These are phyloP conservation scores for Aspergillus neoniger DNA, from an alignment of 2,329 filamentous ascomycete species.

Conservation along the genomic window DNA sequence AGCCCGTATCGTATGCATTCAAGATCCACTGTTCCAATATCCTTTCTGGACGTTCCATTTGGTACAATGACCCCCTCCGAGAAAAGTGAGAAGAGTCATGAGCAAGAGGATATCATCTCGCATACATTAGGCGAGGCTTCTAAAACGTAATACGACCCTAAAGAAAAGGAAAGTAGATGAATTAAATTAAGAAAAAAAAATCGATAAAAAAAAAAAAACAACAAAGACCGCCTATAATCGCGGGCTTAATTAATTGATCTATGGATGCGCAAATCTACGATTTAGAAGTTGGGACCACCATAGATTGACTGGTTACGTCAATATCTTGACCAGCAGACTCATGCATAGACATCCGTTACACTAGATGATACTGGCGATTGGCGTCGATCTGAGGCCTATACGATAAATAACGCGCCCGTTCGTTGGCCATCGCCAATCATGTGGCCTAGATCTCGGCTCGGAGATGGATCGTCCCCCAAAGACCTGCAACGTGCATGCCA, in stretches of 20 bases:
- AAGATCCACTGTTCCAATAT: background rate
- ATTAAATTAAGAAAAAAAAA: too few relatives aligned
- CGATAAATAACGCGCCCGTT: conserved; percentile 5
- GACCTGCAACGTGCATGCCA: conserved; percentile 14
- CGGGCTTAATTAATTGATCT: background rate
- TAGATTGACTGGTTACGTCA: conserved; percentile 1
- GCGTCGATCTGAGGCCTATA: conserved; percentile 2
- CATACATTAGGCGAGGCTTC: too few relatives aligned
- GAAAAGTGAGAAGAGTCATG: too few relatives aligned
- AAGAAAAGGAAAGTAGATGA: too few relatives aligned
- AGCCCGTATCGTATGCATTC: background rate
- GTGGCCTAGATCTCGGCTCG: conserved; percentile 17
- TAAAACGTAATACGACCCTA: too few relatives aligned
- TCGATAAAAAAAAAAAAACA: too few relatives aligned
- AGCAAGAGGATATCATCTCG: too few relatives aligned
- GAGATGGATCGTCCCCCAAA: conserved; percentile 11
- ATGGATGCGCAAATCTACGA: background rate
- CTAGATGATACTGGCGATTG: conserved; percentile 4
- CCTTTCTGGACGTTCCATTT: too few relatives aligned
- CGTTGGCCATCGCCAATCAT: conserved; percentile 17
- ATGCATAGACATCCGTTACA: background rate
- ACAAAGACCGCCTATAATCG: too few relatives aligned
- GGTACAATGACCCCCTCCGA: too few relatives aligned
- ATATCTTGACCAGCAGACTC: background rate
- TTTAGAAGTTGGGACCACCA: background rate